Evolutionary conservation across 176 grass and related monocot genomes (phyloP).

Genomic region (Luzula sylvatica): DNA sequence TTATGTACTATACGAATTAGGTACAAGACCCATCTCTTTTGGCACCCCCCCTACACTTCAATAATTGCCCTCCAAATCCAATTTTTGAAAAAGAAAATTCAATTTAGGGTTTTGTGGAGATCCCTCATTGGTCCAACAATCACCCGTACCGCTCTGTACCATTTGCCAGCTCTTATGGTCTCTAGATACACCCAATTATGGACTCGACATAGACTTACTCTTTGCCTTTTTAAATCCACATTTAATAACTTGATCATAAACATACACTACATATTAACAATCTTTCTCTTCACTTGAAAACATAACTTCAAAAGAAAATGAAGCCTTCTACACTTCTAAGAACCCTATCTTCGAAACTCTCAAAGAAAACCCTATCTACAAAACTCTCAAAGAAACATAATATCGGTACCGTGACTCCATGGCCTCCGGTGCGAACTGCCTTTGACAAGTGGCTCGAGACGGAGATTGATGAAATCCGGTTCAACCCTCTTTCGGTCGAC

Average conservation of each 20-base stretch:
- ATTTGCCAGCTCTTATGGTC: constrained; percentile 10
- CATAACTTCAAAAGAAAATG: constrained; percentile 27
- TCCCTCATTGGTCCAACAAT: constrained; percentile 11
- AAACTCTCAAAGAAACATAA: constrained; percentile 25
- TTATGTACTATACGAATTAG: too few species aligned
- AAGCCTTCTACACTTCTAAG: constrained; percentile 59
- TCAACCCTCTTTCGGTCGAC: constrained; percentile 12
- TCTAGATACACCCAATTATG: constrained; percentile 19
- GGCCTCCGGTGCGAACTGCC: constrained; percentile 56
- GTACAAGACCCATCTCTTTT: too few species aligned
- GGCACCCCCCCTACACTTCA: too few species aligned
- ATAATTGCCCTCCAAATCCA: too few species aligned
- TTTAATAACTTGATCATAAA: neutral
- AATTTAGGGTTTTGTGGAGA: constrained; percentile 5
- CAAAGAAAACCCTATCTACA: constrained; percentile 35
- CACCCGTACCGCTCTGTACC: neutral
- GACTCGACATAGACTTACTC: constrained; percentile 17
- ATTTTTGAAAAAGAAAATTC: too few species aligned
- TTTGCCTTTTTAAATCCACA: constrained; percentile 9
- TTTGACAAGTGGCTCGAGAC: constrained; percentile 77
- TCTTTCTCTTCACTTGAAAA: too few species aligned
- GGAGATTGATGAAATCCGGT: constrained; percentile 63
- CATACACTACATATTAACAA: constrained; percentile 3
- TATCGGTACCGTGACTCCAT: constrained; percentile 38
- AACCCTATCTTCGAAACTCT: constrained; percentile 40